Evolutionary conservation across 1,284 basidiomycete species (phyloP), one percentile per base, ranked within the genome.

Genomic region (Rhodotorula sp.): DNA sequence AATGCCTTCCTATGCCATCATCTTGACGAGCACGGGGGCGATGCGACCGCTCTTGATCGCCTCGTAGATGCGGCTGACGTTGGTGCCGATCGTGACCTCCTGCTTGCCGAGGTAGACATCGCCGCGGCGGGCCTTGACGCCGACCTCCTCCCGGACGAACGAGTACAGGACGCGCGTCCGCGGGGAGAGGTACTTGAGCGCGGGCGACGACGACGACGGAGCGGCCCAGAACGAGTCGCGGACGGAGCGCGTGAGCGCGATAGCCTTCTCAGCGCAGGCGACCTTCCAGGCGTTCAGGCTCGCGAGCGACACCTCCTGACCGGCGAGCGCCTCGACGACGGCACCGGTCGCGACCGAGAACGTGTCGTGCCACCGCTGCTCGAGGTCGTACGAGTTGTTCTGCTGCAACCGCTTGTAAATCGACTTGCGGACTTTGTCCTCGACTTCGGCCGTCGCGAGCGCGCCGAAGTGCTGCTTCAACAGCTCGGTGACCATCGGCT

Each of bases 81-180:
- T 60, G 43, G 56, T 47, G 10, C 75, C 75, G 57, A 76, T 67
- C 64, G 73, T 76, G 29, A 29, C 56, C 60, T 69, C 65, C 52
- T 69, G 65, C 60, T 64, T 66, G 20, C 75, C 75, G 29, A 73
- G 58, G 58, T 68, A 69, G 5, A 76, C 75, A 59, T 76, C 75
- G 18, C 75, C 75, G 18, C 71, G 65, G 34, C 75, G 88, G 87
- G 91, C 92, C 72, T 83, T 83, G 51, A 92, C 84, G 5, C 88
- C 88, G 31, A 92, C 83, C 29, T 83, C 85, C 57, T 86, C 78
- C 39, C 91, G 85, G 26, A 92, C 85, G 77, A 87, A 92, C 79
- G 88, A 86, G 80, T 92, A 92, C 68, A 92, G 78, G 5, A 84
- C 80, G 58, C 85, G 85, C 5, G 90, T 90, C 46, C 70, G 62